Evolutionary conservation across 805 yeast species (phyloP).

Genomic region (Suhomyces sp.): DNA sequence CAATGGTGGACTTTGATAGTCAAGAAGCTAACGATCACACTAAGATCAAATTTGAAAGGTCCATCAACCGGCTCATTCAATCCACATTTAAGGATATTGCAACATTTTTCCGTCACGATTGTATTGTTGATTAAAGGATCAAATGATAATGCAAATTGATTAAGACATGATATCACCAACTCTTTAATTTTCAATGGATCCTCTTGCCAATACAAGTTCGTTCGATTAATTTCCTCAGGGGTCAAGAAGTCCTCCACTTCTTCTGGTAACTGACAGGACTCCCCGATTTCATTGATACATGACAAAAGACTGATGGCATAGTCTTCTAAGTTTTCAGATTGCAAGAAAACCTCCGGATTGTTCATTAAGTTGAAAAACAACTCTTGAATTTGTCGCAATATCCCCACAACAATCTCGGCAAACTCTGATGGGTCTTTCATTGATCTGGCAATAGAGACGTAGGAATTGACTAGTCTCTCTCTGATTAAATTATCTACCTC

Average conservation of each 20-base stretch:
- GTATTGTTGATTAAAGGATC: slow-evolving; percentile 39
- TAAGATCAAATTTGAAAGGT: slow-evolving; percentile 56
- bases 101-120: slow-evolving; percentile 58
- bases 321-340: slow-evolving; percentile 29
- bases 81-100: slow-evolving; percentile 62
- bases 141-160: slow-evolving; percentile 40
- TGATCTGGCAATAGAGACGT: slow-evolving; percentile 60
- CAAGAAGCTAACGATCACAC: slow-evolving; percentile 29
- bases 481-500: slow-evolving; percentile 46
- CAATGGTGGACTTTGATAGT: slow-evolving; percentile 26
- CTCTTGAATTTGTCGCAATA: slow-evolving; percentile 19
- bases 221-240: slow-evolving; percentile 26
- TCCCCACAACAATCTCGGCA: slow-evolving; percentile 18
- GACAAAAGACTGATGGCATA: slow-evolving; percentile 55
- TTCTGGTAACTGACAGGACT: slow-evolving; percentile 63
- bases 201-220: slow-evolving; percentile 41
- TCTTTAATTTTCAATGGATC: slow-evolving; percentile 48
- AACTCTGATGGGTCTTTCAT: slow-evolving; percentile 41
- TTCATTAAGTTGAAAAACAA: background rate
- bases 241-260: slow-evolving; percentile 40
- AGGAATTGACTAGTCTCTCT: slow-evolving; percentile 59
- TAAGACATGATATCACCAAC: slow-evolving; percentile 39
- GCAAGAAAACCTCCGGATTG: slow-evolving; percentile 4
- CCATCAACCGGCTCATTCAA: slow-evolving; percentile 61
- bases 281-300: slow-evolving; percentile 69